phyloP scores from a whole-genome alignment of 2,329 filamentous ascomycete species.

The Paracorniculantispora psalliotae region DNA sequence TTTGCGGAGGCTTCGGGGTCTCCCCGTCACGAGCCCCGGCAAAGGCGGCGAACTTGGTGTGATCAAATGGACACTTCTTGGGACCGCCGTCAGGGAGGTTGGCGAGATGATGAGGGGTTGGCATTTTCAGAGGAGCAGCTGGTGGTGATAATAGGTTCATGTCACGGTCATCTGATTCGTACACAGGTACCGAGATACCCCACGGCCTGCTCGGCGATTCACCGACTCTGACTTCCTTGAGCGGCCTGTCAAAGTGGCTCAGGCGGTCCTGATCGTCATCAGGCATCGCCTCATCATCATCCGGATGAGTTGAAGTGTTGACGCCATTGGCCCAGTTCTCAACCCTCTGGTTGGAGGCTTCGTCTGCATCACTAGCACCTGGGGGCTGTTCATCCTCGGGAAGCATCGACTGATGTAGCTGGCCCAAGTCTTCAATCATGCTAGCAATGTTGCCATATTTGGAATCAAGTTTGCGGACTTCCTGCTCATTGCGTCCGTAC shows the following conservation, averaged over 20 bases:
- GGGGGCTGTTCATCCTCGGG: constrained; percentile 49
- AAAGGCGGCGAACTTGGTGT: constrained; percentile 39
- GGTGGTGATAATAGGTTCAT: constrained; percentile 50
- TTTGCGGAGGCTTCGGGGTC: constrained; percentile 15
- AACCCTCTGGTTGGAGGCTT: constrained; percentile 63
- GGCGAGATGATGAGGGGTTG: constrained; percentile 28
- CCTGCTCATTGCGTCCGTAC: constrained; percentile 81
- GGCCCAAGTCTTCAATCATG: constrained; percentile 88
- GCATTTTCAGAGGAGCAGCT: constrained; percentile 51
- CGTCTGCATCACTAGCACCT: constrained; percentile 38
- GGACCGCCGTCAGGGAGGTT: constrained; percentile 19
- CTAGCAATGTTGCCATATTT: constrained; percentile 90
- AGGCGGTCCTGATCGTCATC: constrained; percentile 50
- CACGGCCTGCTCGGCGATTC: constrained; percentile 91
- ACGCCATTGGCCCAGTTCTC: constrained; percentile 82
- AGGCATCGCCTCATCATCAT: constrained; percentile 29
- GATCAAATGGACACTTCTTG: constrained; percentile 57
- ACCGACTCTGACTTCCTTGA: constrained; percentile 87
- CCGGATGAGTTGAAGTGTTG: constrained; percentile 44
- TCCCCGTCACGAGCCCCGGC: constrained; percentile 19
- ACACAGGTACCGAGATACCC: constrained; percentile 77
- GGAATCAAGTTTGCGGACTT: constrained; percentile 82
- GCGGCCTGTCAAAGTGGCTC: constrained; percentile 73
- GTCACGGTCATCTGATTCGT: constrained; percentile 36
- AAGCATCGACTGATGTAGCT: constrained; percentile 83